Evolutionary conservation across 1,139 yeast genomes (phyloP).

Genomic region (Wickerhamomyces sp.): DNA sequence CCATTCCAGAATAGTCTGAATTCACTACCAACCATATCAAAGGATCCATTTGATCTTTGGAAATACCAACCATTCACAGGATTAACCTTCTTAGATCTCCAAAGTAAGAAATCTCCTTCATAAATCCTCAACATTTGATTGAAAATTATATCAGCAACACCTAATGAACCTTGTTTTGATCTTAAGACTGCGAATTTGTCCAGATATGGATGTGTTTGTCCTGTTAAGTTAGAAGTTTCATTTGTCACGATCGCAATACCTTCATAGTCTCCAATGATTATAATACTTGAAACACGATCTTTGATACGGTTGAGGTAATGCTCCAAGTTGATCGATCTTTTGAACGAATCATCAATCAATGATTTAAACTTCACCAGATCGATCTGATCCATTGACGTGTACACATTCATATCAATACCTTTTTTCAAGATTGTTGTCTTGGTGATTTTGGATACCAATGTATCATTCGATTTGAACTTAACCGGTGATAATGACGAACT

Average conservation of each 20-base stretch:
- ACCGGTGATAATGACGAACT: slow-evolving; percentile 87
- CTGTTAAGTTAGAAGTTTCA: slow-evolving; percentile 36
- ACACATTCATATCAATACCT: slow-evolving; percentile 63
- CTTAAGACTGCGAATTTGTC: slow-evolving; percentile 91
- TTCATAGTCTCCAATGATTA: slow-evolving; percentile 90
- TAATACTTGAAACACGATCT: slow-evolving; percentile 63
- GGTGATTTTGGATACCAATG: slow-evolving; percentile 22
- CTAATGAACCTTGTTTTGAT: slow-evolving; percentile 82
- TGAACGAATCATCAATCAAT: slow-evolving; percentile 77
- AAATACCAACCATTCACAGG: slow-evolving; percentile 98
- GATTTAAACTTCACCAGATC: slow-evolving; percentile 51
- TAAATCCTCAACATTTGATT: slow-evolving; percentile 59
- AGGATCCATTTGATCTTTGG: slow-evolving; percentile 78
- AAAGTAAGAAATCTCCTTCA: slow-evolving; percentile 70
- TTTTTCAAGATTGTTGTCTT: slow-evolving; percentile 72
- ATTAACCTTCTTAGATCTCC: slow-evolving; percentile 83
- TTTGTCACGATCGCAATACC: slow-evolving; percentile 92
- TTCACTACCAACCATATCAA: slow-evolving; percentile 28
- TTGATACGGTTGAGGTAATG: slow-evolving; percentile 64
- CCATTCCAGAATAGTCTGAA: slow-evolving; percentile 24
- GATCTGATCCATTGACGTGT: slow-evolving; percentile 30
- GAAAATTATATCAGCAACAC: slow-evolving; percentile 89
- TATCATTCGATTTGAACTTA: slow-evolving; percentile 30
- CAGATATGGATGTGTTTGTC: slow-evolving; percentile 43
- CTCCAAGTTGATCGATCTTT: slow-evolving; percentile 55